Conservation (phyloP, 345 rosid genomes). For the Citrus maxima region DNA sequence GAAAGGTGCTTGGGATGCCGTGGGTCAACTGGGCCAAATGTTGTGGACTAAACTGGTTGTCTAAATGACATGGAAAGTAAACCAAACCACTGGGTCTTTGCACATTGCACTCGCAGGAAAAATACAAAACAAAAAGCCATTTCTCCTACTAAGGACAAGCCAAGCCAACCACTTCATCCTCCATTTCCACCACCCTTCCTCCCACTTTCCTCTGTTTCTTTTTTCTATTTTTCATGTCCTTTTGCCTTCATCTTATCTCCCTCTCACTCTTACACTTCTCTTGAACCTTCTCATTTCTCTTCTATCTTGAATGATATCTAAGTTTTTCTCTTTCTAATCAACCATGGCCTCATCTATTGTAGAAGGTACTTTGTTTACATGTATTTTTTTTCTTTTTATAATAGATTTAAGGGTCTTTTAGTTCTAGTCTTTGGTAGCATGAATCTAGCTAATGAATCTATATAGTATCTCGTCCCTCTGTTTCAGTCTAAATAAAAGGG, state of each 20-base stretch:
- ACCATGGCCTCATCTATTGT: slow-evolving; percentile 31
- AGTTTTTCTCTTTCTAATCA: not conserved
- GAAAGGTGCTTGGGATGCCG: too few relatives aligned
- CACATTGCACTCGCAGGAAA: not conserved
- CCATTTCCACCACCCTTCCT: not conserved
- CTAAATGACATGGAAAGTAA: not conserved
- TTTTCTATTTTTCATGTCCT: not conserved
- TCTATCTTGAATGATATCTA: not conserved
- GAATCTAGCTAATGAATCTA: not conserved
- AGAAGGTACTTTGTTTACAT: slow-evolving; percentile 24
- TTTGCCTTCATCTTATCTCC: not conserved
- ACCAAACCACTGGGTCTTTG: not conserved
- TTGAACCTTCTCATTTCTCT: not conserved
- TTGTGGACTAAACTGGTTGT: not conserved
- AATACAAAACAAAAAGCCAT: not conserved
- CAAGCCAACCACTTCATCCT: not conserved
- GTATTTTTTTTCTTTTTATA: not conserved
- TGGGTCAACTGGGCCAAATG: not conserved
- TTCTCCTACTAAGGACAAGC: not conserved
- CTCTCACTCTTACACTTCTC: not conserved
- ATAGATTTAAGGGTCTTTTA: not conserved
- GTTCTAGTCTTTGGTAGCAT: not conserved
- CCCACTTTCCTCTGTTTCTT: slow-evolving; percentile 1
- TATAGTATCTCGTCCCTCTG: not conserved
- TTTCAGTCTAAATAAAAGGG: not conserved